A percentile compares a stretch with the other conserved stretches of the same genome.
Conservation (phyloP, 2,329 filamentous ascomycete species). For the Xylaria sp. region DNA sequence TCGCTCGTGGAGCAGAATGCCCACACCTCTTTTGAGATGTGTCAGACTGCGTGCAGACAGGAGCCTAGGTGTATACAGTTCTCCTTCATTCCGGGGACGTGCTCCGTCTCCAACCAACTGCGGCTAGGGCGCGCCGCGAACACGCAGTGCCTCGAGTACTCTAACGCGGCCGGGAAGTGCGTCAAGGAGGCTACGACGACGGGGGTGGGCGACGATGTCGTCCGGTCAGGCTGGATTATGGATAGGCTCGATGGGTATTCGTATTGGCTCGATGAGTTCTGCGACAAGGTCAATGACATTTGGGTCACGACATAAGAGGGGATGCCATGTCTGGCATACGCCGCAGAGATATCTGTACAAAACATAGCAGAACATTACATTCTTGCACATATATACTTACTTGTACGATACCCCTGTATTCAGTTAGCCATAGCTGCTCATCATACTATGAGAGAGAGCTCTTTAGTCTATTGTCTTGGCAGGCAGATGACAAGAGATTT, state of each 20-base stretch:
- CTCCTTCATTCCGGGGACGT: conserved; percentile 38
- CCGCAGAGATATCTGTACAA: conserved; percentile 18
- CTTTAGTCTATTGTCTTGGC: not conserved
- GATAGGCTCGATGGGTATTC: conserved; percentile 34
- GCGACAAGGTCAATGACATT: conserved; percentile 24
- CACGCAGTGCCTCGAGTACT: conserved; percentile 40
- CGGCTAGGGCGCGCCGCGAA: conserved; percentile 37
- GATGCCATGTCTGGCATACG: not conserved
- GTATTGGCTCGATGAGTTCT: conserved; percentile 33
- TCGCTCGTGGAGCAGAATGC: conserved; percentile 39
- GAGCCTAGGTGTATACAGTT: conserved; percentile 41
- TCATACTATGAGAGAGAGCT: not conserved
- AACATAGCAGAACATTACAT: conserved; percentile 16
- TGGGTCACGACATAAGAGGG: conserved; percentile 33
- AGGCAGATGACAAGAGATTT: not conserved
- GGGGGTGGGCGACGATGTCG: conserved; percentile 31
- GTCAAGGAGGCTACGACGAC: conserved; percentile 36
- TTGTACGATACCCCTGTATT: conserved; percentile 26
- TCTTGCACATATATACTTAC: conserved; percentile 15
- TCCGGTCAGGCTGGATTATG: conserved; percentile 41
- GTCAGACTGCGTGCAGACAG: conserved; percentile 35
- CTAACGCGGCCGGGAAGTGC: conserved; percentile 39
- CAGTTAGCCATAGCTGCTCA: not conserved
- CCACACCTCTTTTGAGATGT: conserved; percentile 38
- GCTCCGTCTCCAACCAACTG: conserved; percentile 39